Conservation (phyloP, 768 basidiomycete species). For the Thelephora aurantiotincta region DNA sequence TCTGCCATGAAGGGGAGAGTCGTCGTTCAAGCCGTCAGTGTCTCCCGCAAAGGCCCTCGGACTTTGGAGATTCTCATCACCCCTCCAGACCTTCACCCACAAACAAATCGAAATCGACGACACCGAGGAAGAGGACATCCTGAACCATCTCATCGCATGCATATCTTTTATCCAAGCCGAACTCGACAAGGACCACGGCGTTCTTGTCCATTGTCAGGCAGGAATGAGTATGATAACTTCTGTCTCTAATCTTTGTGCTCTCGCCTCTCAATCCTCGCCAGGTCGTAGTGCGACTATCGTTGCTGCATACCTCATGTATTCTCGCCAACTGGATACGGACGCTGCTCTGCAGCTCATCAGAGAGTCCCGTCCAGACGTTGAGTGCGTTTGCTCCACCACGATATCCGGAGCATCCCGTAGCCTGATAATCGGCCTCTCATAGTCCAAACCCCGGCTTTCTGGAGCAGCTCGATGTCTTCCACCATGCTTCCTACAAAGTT, state of each 20-base stretch:
- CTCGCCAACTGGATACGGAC: conserved; percentile 37
- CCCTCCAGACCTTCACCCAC: conserved; percentile 55
- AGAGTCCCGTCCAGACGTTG: conserved; percentile 47
- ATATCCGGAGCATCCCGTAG: conserved; percentile 1
- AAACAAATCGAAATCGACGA: conserved; percentile 74
- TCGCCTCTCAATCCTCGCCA: conserved; percentile 14
- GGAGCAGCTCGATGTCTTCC: conserved; percentile 67
- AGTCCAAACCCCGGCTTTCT: conserved; percentile 86
- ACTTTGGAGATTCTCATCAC: conserved; percentile 1
- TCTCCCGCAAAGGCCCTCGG: conserved; percentile 1
- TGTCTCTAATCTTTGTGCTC: neutral
- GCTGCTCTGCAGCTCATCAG: conserved; percentile 58
- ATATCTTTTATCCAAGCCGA: conserved; percentile 78
- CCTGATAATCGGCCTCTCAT: neutral
- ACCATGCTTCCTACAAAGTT: conserved; percentile 56
- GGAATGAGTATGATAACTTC: conserved; percentile 56
- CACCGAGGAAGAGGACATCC: conserved; percentile 59
- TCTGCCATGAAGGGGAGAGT: conserved; percentile 60
- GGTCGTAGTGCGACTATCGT: conserved; percentile 78
- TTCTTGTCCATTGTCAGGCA: conserved; percentile 84
- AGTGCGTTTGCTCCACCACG: conserved; percentile 31
- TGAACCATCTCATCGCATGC: conserved; percentile 63
- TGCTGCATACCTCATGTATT: conserved; percentile 82
- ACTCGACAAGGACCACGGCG: conserved; percentile 57
- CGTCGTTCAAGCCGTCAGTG: conserved; percentile 45